Conservation (phyloP, 2,329 filamentous ascomycete genomes). For the Sporothrix sp. region DNA sequence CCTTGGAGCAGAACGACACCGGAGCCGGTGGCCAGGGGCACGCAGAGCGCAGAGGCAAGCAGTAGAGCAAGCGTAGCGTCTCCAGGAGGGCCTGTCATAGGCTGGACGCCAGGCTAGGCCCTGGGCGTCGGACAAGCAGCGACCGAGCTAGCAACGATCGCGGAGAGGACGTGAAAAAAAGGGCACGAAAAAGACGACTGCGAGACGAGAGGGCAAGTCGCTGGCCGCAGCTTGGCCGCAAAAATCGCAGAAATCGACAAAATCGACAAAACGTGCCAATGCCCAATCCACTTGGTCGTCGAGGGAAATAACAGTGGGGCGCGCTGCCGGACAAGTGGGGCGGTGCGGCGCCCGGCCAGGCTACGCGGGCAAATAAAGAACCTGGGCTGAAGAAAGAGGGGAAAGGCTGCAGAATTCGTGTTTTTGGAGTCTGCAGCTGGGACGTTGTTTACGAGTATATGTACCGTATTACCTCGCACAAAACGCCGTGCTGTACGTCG, state of each 20-base stretch:
- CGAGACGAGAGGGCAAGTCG: too few relatives aligned
- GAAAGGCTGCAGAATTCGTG: not conserved
- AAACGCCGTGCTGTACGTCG: not conserved
- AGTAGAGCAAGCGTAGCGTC: too few relatives aligned
- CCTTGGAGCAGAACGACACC: constrained; percentile 5
- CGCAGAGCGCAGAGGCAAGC: not conserved
- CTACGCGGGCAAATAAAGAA: not conserved
- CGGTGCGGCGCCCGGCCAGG: not conserved
- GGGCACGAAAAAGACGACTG: not conserved
- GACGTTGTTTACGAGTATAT: not conserved
- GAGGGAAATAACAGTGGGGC: not conserved
- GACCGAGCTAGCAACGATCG: constrained; percentile 1
- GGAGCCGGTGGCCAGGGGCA: constrained; percentile 2
- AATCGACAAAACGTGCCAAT: too few relatives aligned
- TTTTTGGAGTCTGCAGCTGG: not conserved
- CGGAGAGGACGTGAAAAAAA: not conserved
- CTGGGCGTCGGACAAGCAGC: constrained; percentile 1
- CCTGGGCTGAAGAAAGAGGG: not conserved
- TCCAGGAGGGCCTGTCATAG: not conserved
- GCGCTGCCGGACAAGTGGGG: not conserved
- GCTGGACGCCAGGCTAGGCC: not conserved
- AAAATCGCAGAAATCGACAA: not conserved
- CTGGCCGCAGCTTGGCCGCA: not conserved
- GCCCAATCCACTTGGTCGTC: too few relatives aligned
- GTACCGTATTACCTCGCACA: not conserved